Evolutionary conservation across 2,329 filamentous ascomycete species (phyloP).

Genomic region (Curvularia spicifera): DNA sequence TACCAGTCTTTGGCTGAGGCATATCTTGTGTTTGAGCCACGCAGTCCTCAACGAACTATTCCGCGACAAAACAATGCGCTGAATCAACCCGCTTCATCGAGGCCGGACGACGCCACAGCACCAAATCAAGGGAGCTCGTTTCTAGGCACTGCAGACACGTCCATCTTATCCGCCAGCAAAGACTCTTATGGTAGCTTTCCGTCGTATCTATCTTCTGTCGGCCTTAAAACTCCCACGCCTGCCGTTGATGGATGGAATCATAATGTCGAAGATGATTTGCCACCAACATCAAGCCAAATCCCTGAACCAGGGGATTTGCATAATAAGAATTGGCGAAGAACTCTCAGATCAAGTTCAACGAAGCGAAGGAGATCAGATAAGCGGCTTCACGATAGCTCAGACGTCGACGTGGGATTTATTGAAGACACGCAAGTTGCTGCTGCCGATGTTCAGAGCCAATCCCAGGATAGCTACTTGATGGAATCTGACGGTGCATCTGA

Average conservation of each 20-base stretch:
- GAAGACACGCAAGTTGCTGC: conserved; percentile 55
- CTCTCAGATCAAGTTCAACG: conserved; percentile 15
- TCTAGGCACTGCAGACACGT: conserved; percentile 1
- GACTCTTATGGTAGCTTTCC: conserved; percentile 48
- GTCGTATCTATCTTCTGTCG: conserved; percentile 27
- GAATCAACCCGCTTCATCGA: background rate
- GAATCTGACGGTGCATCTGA: conserved; percentile 27
- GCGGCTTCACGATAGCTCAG: background rate
- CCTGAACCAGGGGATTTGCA: conserved; percentile 37
- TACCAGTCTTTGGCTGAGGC: conserved; percentile 50
- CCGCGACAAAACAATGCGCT: background rate
- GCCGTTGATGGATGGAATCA: background rate
- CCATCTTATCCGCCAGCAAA: conserved; percentile 27
- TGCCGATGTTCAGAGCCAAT: conserved; percentile 52
- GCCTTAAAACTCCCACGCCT: background rate
- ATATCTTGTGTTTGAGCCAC: conserved; percentile 49
- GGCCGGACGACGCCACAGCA: background rate
- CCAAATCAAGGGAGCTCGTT: conserved; percentile 1
- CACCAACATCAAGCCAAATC: conserved; percentile 30
- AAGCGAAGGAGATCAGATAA: background rate
- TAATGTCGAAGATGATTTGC: conserved; percentile 11
- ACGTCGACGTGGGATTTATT: conserved; percentile 38
- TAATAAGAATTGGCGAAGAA: conserved; percentile 29
- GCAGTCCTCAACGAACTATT: background rate
- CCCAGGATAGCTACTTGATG: conserved; percentile 36